Evolutionary conservation across 306 rosid genomes (phyloP).

Genomic region (Castanea sativa): DNA sequence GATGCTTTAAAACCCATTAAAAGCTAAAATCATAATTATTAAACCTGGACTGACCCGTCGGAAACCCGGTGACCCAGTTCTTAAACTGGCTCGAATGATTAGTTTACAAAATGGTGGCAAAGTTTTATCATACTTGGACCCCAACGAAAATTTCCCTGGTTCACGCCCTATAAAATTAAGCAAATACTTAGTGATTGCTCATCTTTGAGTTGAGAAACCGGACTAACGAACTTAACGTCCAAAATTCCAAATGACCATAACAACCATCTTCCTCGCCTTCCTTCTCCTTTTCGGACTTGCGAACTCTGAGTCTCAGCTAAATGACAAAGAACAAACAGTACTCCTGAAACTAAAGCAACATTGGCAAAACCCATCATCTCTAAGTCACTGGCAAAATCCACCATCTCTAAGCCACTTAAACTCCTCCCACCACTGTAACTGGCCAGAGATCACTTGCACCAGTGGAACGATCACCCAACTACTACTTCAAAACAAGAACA

Average conservation of each 20-base stretch:
- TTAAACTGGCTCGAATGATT: too few species aligned
- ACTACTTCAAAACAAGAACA: neutral
- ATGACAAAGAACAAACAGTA: slow-evolving; percentile 43
- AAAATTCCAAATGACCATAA: slow-evolving; percentile 27
- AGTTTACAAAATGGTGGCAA: too few species aligned
- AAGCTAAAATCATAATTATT: too few species aligned
- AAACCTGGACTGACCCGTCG: too few species aligned
- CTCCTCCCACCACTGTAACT: slow-evolving; percentile 48
- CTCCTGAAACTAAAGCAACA: slow-evolving; percentile 42
- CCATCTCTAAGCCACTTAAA: slow-evolving; percentile 28
- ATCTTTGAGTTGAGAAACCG: neutral
- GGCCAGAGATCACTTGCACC: slow-evolving; percentile 58
- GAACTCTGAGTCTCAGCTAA: slow-evolving; percentile 31
- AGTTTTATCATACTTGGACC: too few species aligned
- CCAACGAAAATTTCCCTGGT: too few species aligned
- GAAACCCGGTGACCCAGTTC: too few species aligned
- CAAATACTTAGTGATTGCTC: too few species aligned
- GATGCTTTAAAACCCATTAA: too few species aligned
- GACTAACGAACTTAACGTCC: neutral
- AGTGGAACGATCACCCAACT: slow-evolving; percentile 43
- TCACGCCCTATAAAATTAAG: accelerated
- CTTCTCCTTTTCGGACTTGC: slow-evolving; percentile 20
- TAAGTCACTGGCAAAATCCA: slow-evolving; percentile 9
- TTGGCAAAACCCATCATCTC: slow-evolving; percentile 34
- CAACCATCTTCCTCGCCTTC: slow-evolving; percentile 19